phyloP scores from a whole-genome alignment of 2,329 filamentous ascomycete genomes.

The Aspergillus aculeatus region DNA sequence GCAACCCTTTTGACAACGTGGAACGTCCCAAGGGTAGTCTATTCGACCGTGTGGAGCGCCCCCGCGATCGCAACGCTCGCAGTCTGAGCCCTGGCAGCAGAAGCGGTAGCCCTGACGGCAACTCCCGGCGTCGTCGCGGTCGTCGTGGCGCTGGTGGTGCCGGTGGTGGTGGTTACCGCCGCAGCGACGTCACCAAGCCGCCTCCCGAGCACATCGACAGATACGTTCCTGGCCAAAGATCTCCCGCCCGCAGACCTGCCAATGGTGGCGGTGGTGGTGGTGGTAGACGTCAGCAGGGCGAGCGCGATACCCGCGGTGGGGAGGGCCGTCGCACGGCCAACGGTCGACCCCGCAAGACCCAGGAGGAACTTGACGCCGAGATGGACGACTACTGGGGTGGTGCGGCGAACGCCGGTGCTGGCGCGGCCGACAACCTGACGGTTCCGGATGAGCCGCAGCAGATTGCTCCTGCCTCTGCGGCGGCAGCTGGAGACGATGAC shows the following conservation, averaged over 20 bases:
- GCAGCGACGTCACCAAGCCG: conserved; percentile 56
- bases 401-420: conserved; percentile 40
- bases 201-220: conserved; percentile 71
- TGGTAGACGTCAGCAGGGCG: conserved; percentile 40
- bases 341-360: conserved; percentile 72
- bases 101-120: conserved; percentile 32
- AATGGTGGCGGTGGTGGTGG: conserved; percentile 35
- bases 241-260: conserved; percentile 41
- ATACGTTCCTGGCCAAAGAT: conserved; percentile 66
- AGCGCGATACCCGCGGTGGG: conserved; percentile 23
- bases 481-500: conserved; percentile 52
- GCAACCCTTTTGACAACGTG: conserved; percentile 52
- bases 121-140: conserved; percentile 42
- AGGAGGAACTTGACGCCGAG: conserved; percentile 90
- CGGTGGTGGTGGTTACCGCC: conserved; percentile 43
- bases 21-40: conserved; percentile 59
- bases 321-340: conserved; percentile 49
- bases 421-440: conserved; percentile 37
- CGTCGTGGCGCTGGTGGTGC: conserved; percentile 34
- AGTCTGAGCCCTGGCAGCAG: conserved; percentile 44
- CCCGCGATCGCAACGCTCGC: conserved; percentile 39
- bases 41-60: conserved; percentile 61
- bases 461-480: conserved; percentile 31
- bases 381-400: conserved; percentile 91
- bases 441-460: conserved; percentile 24